These are phyloP conservation scores for Colletotrichum gloeosporioides DNA, from an alignment of 2,329 filamentous ascomycete genomes.

Conservation along the genomic window DNA sequence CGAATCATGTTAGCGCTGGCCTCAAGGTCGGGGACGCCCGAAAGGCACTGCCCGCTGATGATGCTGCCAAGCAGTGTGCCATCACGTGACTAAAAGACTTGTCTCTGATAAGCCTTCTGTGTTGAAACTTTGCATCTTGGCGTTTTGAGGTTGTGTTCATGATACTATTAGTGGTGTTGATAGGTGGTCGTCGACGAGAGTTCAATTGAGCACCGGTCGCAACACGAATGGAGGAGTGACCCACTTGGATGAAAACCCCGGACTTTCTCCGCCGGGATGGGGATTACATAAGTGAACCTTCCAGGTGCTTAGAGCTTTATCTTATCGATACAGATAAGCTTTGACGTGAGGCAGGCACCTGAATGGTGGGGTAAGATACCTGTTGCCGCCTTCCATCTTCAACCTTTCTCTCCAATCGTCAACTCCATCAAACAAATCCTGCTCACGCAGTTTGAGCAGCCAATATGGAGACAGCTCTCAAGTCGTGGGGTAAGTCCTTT, in stretches of 20 bases:
- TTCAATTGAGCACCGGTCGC: neutral
- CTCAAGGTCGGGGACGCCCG: neutral
- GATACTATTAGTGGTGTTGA: neutral
- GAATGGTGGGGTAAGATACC: constrained; percentile 17
- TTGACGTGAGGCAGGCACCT: neutral
- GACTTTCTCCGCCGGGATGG: neutral
- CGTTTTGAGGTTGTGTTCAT: neutral
- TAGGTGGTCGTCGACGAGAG: neutral
- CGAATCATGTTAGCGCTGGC: neutral
- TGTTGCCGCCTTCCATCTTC: neutral
- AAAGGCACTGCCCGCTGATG: neutral
- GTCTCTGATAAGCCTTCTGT: neutral
- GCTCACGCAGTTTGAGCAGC: constrained; percentile 3
- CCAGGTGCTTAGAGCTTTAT: neutral
- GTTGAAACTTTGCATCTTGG: neutral
- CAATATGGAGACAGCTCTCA: constrained; percentile 32
- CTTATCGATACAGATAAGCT: constrained; percentile 18
- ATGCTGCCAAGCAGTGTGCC: neutral
- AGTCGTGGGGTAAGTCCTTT: constrained; percentile 29
- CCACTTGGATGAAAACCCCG: neutral
- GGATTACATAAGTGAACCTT: neutral
- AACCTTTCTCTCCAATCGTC: neutral
- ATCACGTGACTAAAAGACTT: neutral
- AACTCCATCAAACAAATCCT: neutral
- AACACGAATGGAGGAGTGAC: neutral